These are phyloP conservation scores for Paecilomyces variotii DNA, from an alignment of 2,329 filamentous ascomycete genomes.

Conservation along the genomic window DNA sequence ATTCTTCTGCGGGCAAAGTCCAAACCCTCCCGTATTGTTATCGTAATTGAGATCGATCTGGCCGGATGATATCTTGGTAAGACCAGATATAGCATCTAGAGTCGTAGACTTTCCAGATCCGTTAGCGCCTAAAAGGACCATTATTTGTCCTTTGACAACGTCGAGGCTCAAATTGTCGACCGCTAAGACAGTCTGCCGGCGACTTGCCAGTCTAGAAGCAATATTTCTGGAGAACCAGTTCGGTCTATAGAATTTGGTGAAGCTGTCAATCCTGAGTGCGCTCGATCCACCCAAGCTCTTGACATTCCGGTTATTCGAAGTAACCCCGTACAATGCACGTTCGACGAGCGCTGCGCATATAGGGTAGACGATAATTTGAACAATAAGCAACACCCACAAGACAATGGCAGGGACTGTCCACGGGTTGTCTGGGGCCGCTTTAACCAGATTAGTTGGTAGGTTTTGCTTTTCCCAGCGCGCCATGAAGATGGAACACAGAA, in stretches of 20 bases:
- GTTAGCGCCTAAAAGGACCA: constrained; percentile 80
- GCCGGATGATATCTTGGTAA: constrained; percentile 68
- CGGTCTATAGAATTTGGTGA: constrained; percentile 72
- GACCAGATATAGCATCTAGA: constrained; percentile 76
- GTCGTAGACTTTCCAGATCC: constrained; percentile 88
- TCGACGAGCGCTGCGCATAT: constrained; percentile 68
- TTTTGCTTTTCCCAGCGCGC: constrained; percentile 65
- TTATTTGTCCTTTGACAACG: constrained; percentile 70
- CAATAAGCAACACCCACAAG: constrained; percentile 66
- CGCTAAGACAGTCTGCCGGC: constrained; percentile 63
- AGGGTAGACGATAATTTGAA: constrained; percentile 73
- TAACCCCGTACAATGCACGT: constrained; percentile 65
- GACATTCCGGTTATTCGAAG: constrained; percentile 50
- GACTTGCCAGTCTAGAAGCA: constrained; percentile 39
- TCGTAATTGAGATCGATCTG: constrained; percentile 71
- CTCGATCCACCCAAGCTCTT: constrained; percentile 24
- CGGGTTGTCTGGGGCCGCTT: constrained; percentile 55
- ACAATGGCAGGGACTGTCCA: constrained; percentile 66
- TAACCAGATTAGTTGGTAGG: constrained; percentile 52
- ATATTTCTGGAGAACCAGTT: constrained; percentile 49
- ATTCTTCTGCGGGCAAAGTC: constrained; percentile 87
- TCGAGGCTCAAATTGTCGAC: constrained; percentile 66
- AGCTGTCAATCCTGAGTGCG: constrained; percentile 62
- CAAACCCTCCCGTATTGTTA: constrained; percentile 69
- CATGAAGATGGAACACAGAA: constrained; percentile 68